Evolutionary conservation across 352 stramenopile species (phyloP), one percentile per base, ranked within the genome.

Genomic region (Phytopythium mirpurense): DNA sequence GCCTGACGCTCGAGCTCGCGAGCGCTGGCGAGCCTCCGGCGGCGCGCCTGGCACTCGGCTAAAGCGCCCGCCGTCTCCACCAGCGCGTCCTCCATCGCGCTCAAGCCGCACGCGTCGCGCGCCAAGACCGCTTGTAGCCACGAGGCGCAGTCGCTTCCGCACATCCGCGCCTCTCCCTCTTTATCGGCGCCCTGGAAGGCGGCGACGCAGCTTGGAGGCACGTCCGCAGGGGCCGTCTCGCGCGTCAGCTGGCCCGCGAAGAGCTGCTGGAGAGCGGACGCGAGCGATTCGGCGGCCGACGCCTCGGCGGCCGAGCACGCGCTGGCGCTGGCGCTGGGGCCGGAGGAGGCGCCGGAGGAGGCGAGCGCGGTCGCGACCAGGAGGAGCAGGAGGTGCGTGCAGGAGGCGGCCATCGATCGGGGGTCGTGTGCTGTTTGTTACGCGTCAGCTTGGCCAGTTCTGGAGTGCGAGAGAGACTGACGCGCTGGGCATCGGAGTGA

Each of bases 21-120:
- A 15, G 58, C 58, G 49, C 60, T 60, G 32, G n/a, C 32, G 31
- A 53, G 32, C 19, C 46, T 21, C 21, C 42, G 46, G 19, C 32
- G 46, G 32, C 46, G 46, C 14, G 46, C 32, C 19, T 29, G 32
- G 54, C 62, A 70, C 37, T 66, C 55, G 31, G 46, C 32, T 9
- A 53, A 19, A 9, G 32, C 29, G 6, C 3, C 15, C 46, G 46
- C 23, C 10, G 32, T 42, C 2, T 38, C 27, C 32, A 59, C 38
- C 29, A 62, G 64, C 21, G 51, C 53, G 16, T 50, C 23, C 58
- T 66, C 61, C 53, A 70, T 57, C 44, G 57, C 58, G 38, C 61
- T 38, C 35, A 58, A 56, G 29, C n/a, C 58, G 47, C 62, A 70
- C n/a, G 48, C 49, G 14, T 52, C 12, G 15, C 27, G 19, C 34